Conservation (phyloP, 2,329 filamentous ascomycete genomes). For the Penicillium sp. region DNA sequence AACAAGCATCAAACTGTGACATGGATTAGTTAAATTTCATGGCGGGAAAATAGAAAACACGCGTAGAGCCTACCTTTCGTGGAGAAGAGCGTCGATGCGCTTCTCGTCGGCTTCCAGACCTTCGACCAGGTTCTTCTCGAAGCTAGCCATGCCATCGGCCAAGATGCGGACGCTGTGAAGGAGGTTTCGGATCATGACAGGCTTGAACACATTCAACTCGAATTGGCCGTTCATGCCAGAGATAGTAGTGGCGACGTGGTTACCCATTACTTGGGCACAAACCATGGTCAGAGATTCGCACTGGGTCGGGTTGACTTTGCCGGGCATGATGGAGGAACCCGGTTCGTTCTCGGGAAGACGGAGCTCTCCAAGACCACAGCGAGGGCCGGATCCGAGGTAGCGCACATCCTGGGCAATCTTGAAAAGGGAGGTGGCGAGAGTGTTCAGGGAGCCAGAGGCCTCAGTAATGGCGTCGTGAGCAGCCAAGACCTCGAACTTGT, state of each 20-base stretch:
- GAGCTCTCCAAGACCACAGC: constrained; percentile 92
- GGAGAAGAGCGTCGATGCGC: constrained; percentile 82
- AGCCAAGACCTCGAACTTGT: constrained; percentile 97
- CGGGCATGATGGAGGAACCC: constrained; percentile 96
- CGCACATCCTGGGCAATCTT: constrained; percentile 98
- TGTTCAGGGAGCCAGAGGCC: constrained; percentile 90
- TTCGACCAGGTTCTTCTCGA: constrained; percentile 86
- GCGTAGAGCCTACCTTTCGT: constrained; percentile 72
- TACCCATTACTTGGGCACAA: constrained; percentile 96
- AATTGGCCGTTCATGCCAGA: constrained; percentile 98
- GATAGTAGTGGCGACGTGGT: constrained; percentile 88
- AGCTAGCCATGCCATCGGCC: constrained; percentile 88
- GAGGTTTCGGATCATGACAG: constrained; percentile 89
- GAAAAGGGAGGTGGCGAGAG: constrained; percentile 82
- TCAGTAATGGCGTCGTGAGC: constrained; percentile 95
- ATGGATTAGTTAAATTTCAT: not conserved
- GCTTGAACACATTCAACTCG: constrained; percentile 98
- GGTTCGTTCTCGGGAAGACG: constrained; percentile 96
- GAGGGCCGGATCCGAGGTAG: constrained; percentile 91
- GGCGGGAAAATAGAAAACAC: not conserved
- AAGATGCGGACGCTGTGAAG: constrained; percentile 87
- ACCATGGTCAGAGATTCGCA: constrained; percentile 98
- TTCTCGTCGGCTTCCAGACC: constrained; percentile 91
- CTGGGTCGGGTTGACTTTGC: constrained; percentile 98
- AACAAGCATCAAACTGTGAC: constrained; percentile 82